Evolutionary conservation across 257 asterid genomes (phyloP), one percentile per base, ranked within the genome.

Genomic region (Solanum tacnaense): DNA sequence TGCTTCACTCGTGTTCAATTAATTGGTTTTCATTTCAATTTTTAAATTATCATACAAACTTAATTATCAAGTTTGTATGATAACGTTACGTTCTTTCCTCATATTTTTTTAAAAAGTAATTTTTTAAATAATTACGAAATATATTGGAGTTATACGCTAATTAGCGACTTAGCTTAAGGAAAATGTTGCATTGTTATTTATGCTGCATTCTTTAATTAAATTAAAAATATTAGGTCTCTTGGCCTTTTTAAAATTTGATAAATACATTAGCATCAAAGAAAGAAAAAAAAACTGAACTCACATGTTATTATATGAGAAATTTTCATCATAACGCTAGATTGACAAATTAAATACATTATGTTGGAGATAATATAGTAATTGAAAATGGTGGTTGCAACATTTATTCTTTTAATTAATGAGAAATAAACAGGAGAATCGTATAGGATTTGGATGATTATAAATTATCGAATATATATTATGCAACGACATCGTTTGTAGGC

Each of bases 361-460:
- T 29, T 81, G 85, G 62, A 29, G 41, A 38, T 46, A 46, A 46
- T 16, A 81, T 27, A 81, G 85, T 29, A 52, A 46, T 27, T 46
- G 6, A 27, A 81, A 46, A 18, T 82, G 70, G 70, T 82, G 1
- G 70, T 49, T 82, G 70, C 72, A 31, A 82, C 70, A 82, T 82
- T 49, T 82, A 82, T 82, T 49, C 68, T 46, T 27, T 46, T 81
- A 81, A 46, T 49, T 49, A 82, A 29, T 49, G 44, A 49, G 86
- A 82, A 82, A 2, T 46, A 29, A 81, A 49, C 68, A 10, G 4
- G 35, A 49, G 86, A 41, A 81, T 49, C 85, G 41, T 29, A 49
- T 46, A 49, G 20, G 27, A 16, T 46, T 20, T 20, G 85, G 46
- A 7, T 20, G 34, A 13, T 21, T 9, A n/a, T 62, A n/a, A 0